Conservation (phyloP, 495 filamentous ascomycete species). For the Staphylotrichum tortipilum region DNA sequence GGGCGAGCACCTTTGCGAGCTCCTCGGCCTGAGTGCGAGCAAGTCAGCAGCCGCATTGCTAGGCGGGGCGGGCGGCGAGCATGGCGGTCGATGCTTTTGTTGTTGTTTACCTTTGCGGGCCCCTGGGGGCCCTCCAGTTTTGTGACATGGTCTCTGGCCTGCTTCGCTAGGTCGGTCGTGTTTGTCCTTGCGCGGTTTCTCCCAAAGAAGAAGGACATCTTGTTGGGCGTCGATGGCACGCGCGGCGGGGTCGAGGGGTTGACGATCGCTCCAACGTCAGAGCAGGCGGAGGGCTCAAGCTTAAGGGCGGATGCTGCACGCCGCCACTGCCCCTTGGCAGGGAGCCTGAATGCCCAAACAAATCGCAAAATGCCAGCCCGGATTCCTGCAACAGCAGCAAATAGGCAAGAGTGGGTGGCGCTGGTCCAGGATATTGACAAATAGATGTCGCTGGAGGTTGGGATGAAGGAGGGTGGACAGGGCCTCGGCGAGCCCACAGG, state of each 20-base stretch:
- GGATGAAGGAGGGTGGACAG: not conserved
- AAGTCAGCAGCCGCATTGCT: conserved; percentile 4
- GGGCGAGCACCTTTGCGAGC: conserved; percentile 63
- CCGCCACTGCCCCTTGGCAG: conserved; percentile 6
- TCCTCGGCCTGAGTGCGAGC: conserved; percentile 36
- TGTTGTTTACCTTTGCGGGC: conserved; percentile 37
- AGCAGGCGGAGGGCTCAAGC: not conserved
- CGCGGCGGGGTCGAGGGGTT: conserved; percentile 2
- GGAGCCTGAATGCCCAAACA: conserved; percentile 3
- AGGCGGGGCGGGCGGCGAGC: not conserved
- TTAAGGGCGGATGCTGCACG: not conserved
- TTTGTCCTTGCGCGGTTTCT: conserved; percentile 55
- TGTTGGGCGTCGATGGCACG: conserved; percentile 5
- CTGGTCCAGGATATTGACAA: not conserved
- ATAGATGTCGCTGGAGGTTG: not conserved
- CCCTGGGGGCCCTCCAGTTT: conserved; percentile 46
- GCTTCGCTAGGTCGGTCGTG: conserved; percentile 41
- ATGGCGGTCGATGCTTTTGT: not conserved
- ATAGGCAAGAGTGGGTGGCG: not conserved
- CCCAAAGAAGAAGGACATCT: conserved; percentile 89
- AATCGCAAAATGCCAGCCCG: conserved; percentile 1
- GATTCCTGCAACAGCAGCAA: not conserved
- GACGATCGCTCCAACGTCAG: not conserved
- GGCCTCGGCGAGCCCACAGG: not conserved
- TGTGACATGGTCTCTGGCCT: conserved; percentile 46